Evolutionary conservation across 805 yeast genomes (phyloP), one percentile per base, ranked within the genome.

Genomic region (Cyberlindnera mycetangii): DNA sequence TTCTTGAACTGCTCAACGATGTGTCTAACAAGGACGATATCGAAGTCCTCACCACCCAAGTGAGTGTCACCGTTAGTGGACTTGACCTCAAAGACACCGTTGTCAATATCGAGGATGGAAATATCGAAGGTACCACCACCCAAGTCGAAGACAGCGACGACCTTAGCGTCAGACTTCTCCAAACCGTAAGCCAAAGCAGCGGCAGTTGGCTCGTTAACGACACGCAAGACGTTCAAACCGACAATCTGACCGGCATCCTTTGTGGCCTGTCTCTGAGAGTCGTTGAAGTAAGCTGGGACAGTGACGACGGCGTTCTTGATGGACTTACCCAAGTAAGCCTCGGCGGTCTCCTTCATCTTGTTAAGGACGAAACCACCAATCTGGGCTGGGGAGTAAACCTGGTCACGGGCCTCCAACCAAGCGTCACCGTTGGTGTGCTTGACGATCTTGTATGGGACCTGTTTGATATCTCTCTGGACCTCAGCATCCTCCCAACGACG

Each of bases 121-220:
- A 85, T 84, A 66, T 85, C 93, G 64, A 85, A 85, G 32, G 93
- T 85, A 47, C 93, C 93, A 46, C 93, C 93, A 53, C 93, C 93
- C 52, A 85, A 72, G 66, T 85, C 93, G 56, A 81, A 85, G 32
- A 71, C 75, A 7, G 75, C 75, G 36, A 70, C 62, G 25, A 70
- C 54, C 46, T 51, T 51, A 20, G 54, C 57, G 42, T 64, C 67
- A 44, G 73, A 70, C 59, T 75, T 73, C 54, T 82, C 85, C 32
- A 83, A 68, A 42, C 93, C 93, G 61, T 84, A 85, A 39, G 90
- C 89, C 54, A 85, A 73, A 21, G 92, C 92, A 21, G 93, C 92
- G 10, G 92, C 92, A 18, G 93, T 85, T 37, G 93, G 93, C 67
- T 85, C 93, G 65, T 85, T 85, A 24, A 85, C 75, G 38, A 85